Percentiles rank a stretch among this genome's conserved stretches.
These are phyloP conservation scores for Colletotrichum salicis DNA, from an alignment of 2,329 filamentous ascomycete genomes.

Conservation along the genomic window DNA sequence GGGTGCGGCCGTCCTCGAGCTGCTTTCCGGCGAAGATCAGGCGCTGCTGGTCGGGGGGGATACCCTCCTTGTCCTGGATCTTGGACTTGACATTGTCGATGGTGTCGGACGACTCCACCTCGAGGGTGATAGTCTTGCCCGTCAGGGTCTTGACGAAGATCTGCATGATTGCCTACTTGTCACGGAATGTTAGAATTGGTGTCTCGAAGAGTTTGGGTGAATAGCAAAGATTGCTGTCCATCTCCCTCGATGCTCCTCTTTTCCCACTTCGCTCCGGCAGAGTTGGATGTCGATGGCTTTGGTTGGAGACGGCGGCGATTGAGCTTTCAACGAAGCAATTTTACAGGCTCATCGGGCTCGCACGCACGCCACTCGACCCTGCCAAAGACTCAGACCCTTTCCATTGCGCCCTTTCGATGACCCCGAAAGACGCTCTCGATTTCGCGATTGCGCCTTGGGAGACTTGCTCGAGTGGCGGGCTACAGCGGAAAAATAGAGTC, in stretches of 20 bases:
- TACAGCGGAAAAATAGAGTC: background rate
- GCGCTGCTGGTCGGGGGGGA: conserved; percentile 98
- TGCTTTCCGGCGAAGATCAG: conserved; percentile 99
- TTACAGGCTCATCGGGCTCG: conserved; percentile 6
- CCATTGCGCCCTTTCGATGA: background rate
- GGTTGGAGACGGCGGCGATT: background rate
- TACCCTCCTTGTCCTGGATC: conserved; percentile 98
- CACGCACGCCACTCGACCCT: background rate
- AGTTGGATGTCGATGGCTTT: background rate
- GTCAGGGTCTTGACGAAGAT: conserved; percentile 89
- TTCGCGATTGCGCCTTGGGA: conserved; percentile 26
- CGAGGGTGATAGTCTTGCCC: conserved; percentile 99
- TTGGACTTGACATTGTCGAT: conserved; percentile 99
- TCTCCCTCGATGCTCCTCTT: background rate
- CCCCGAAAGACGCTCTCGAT: conserved; percentile 17
- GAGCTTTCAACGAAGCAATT: background rate
- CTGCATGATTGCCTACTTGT: conserved; percentile 74
- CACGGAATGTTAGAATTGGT: conserved; percentile 50
- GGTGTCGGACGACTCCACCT: conserved; percentile 99
- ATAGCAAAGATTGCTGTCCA: conserved; percentile 21
- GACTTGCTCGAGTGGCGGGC: background rate
- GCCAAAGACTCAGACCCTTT: background rate
- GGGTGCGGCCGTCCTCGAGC: conserved; percentile 98
- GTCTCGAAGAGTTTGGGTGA: background rate
- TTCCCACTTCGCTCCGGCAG: background rate